These are phyloP conservation scores for Acanthamoeba royreba DNA, from an alignment of 208 protist species.

Conservation along the genomic window DNA sequence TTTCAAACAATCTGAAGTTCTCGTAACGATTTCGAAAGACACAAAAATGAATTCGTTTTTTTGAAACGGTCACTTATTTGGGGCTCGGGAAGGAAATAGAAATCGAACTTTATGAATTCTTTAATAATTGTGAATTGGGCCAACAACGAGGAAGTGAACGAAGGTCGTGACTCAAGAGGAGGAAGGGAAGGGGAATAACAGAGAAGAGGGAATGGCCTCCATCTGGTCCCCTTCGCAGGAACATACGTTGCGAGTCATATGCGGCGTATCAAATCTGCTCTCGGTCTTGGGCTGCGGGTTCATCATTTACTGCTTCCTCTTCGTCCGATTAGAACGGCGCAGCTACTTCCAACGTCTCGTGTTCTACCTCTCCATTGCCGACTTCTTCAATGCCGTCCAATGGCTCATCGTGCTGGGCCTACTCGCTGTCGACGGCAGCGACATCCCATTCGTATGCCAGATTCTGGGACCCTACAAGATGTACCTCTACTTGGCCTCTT, in stretches of 20 bases:
- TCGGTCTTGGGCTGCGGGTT: not conserved
- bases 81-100: too few relatives aligned
- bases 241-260: not conserved
- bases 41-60: too few relatives aligned
- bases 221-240: not conserved
- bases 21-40: too few relatives aligned
- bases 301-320: conserved; percentile 39
- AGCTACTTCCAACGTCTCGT: conserved; percentile 20
- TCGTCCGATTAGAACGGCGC: not conserved
- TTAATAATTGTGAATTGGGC: too few relatives aligned
- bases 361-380: conserved; percentile 19
- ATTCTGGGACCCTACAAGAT: conserved; percentile 2
- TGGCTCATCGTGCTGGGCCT: not conserved
- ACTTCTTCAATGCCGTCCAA: conserved; percentile 16
- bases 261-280: not conserved
- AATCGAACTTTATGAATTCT: too few relatives aligned
- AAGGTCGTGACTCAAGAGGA: too few relatives aligned
- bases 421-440: not conserved
- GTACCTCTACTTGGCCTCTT: not conserved
- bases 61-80: too few relatives aligned
- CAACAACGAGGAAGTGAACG: too few relatives aligned
- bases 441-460: not conserved
- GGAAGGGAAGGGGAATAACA: too few relatives aligned
- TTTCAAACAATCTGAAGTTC: too few relatives aligned
- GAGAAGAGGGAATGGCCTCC: too few relatives aligned